These are phyloP conservation scores for Coemansia sp. DNA, from an alignment of 192 early-diverging fungal species.

Conservation along the genomic window DNA sequence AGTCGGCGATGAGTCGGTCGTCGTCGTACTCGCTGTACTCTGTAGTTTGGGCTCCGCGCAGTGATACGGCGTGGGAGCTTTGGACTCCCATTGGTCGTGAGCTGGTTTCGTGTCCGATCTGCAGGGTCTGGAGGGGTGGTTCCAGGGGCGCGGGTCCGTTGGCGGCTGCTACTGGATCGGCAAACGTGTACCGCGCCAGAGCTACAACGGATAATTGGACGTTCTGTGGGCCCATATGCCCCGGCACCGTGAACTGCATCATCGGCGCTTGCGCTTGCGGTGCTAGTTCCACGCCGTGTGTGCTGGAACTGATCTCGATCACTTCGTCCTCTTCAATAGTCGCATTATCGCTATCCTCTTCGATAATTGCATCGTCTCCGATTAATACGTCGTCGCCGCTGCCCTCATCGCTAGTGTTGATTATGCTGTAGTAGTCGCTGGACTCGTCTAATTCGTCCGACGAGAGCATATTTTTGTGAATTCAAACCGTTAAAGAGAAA, in stretches of 20 bases:
- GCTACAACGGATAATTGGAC: slow-evolving; percentile 39
- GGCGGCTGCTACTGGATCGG: slow-evolving; percentile 25
- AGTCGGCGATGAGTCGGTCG: slow-evolving; percentile 36
- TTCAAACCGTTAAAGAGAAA: slow-evolving; percentile 1
- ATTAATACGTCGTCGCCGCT: background rate
- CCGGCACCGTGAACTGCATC: slow-evolving; percentile 5
- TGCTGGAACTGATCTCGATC: slow-evolving; percentile 12
- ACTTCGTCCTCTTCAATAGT: slow-evolving; percentile 7
- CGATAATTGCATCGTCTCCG: background rate
- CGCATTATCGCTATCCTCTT: background rate
- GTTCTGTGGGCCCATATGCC: slow-evolving; percentile 4
- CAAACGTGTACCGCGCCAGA: slow-evolving; percentile 50
- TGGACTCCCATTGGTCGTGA: background rate
- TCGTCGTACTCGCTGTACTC: slow-evolving; percentile 16
- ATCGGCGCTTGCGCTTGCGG: background rate
- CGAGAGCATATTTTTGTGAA: slow-evolving; percentile 2
- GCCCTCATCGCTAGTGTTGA: slow-evolving; percentile 11
- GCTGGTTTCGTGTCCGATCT: slow-evolving; percentile 8
- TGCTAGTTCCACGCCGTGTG: slow-evolving; percentile 11
- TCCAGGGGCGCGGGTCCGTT: slow-evolving; percentile 36
- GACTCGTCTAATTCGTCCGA: slow-evolving; percentile 8
- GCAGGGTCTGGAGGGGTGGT: slow-evolving; percentile 17
- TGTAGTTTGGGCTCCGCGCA: too few relatives aligned
- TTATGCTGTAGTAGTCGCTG: slow-evolving; percentile 16
- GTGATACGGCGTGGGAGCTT: background rate